phyloP scores from a whole-genome alignment of 495 filamentous ascomycete genomes.

The Rhizodiscina lignyota region DNA sequence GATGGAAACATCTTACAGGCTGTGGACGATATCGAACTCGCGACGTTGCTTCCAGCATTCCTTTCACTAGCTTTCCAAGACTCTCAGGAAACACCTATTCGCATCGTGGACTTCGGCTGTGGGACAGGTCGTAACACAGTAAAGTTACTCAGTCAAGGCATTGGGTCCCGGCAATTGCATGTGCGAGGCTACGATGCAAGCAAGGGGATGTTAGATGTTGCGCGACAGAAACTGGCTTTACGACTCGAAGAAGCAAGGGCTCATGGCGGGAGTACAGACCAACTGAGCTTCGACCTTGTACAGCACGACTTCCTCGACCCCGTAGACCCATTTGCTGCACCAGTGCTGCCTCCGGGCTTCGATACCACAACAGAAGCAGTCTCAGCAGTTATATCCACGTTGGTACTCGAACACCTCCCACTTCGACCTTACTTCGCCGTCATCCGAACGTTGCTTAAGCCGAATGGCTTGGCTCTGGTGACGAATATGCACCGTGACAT shows the following conservation, averaged over 20 bases:
- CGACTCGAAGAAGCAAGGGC: not conserved
- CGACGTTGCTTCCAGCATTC: conserved; percentile 35
- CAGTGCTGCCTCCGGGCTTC: conserved; percentile 7
- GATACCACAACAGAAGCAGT: conserved; percentile 9
- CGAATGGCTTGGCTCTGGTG: conserved; percentile 34
- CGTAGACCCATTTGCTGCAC: conserved; percentile 3
- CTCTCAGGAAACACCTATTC: conserved; percentile 12
- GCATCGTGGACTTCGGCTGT: conserved; percentile 44
- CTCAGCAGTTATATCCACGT: conserved; percentile 41
- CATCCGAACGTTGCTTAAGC: conserved; percentile 27
- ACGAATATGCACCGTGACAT: conserved; percentile 66
- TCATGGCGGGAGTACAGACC: not conserved
- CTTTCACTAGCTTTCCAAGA: conserved; percentile 26
- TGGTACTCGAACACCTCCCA: conserved; percentile 55
- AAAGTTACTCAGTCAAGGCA: conserved; percentile 28
- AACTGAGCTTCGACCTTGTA: conserved; percentile 14
- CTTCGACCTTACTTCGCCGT: conserved; percentile 37
- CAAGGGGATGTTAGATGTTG: conserved; percentile 37
- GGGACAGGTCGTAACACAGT: conserved; percentile 55
- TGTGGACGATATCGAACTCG: conserved; percentile 44
- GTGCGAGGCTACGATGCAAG: conserved; percentile 35
- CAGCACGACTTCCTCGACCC: conserved; percentile 19
- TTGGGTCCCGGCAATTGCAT: conserved; percentile 9
- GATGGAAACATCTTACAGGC: conserved; percentile 61
- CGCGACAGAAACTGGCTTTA: conserved; percentile 22